phyloP scores from a whole-genome alignment of 192 early-diverging fungal species.

The Entophlyctis helioformis region DNA sequence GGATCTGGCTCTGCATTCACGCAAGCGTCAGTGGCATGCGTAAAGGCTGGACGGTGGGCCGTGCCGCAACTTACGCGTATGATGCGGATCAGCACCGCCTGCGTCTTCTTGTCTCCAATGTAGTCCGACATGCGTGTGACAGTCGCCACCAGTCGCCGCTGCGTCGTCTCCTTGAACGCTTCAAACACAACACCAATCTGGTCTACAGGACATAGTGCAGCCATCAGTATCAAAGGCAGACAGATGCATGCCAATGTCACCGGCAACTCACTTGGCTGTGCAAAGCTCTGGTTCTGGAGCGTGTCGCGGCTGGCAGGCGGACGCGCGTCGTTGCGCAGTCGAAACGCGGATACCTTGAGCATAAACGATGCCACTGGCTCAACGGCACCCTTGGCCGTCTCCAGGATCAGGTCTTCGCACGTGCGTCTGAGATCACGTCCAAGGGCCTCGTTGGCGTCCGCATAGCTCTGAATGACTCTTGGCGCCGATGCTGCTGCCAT shows the following conservation, averaged over 20 bases:
- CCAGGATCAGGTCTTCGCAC: slow-evolving; percentile 68
- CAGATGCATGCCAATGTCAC: not conserved
- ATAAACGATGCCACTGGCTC: slow-evolving; percentile 57
- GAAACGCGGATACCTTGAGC: slow-evolving; percentile 52
- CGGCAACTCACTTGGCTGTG: slow-evolving; percentile 19
- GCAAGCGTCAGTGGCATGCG: too few relatives aligned
- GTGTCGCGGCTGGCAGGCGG: slow-evolving; percentile 16
- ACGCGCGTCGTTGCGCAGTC: slow-evolving; percentile 22
- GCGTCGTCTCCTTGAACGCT: slow-evolving; percentile 38
- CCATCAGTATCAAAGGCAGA: too few relatives aligned
- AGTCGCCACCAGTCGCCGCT: slow-evolving; percentile 34
- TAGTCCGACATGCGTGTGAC: slow-evolving; percentile 53
- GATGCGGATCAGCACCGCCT: slow-evolving; percentile 55
- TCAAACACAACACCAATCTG: not conserved
- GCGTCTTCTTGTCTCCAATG: slow-evolving; percentile 65
- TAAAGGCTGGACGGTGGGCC: too few relatives aligned
- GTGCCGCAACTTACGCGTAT: slow-evolving; percentile 44
- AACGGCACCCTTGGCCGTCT: slow-evolving; percentile 45
- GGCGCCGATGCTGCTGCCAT: slow-evolving; percentile 9
- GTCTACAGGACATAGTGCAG: not conserved
- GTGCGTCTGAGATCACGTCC: slow-evolving; percentile 55
- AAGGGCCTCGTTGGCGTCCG: slow-evolving; percentile 35
- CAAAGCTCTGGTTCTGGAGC: slow-evolving; percentile 36
- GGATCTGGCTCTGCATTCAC: too few relatives aligned
- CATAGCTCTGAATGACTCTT: slow-evolving; percentile 17